Evolutionary conservation across 192 early-diverging fungal genomes (phyloP), one percentile per base, ranked within the genome.

Genomic region (Backusella morwellensis): DNA sequence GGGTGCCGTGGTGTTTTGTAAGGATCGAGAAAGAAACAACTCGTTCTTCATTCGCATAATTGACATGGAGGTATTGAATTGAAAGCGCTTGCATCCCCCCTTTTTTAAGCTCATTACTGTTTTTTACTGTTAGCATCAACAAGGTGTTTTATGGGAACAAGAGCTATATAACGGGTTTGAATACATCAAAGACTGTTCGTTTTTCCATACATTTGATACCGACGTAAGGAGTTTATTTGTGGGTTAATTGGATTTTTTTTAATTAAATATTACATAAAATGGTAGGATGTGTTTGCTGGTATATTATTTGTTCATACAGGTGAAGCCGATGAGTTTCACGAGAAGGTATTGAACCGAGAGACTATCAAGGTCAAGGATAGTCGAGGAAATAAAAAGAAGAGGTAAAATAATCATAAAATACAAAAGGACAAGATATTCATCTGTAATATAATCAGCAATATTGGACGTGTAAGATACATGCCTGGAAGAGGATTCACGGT

Each of bases 101-200:
- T 21, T 21, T 68, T 34, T 26, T 36, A 38, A 70, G 17, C 66
- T 36, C 38, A 38, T 40, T 21, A 68, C 23, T 19, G 44, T 23
- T 56, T 40, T 41, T 4, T 36, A n/a, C 7, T 50, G 1, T 70
- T 75, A 86, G 85, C 78, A 82, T 23, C 78, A 88, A 56, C 80
- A 79, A 54, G 85, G 87, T 17, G 85, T 93, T 32, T 77, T 93
- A 40, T 95, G 93, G 93, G 93, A 95, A 79, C 93, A 95, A 78
- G 93, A 95, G 82, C 73, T 95, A 4, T 93, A 92, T 78, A 83
- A 90, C 68, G 87, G 86, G 52, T 93, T 95, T 85, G 87, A 91
- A 44, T 91, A 91, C 75, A 77, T 71, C 12, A 84, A 90, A 75
- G 90, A 92, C 29, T 70, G 83, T 32, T 85, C 89, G 7, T 93